These are phyloP conservation scores for Phialocephala sp. DNA, from an alignment of 2,329 filamentous ascomycete genomes.

Conservation along the genomic window DNA sequence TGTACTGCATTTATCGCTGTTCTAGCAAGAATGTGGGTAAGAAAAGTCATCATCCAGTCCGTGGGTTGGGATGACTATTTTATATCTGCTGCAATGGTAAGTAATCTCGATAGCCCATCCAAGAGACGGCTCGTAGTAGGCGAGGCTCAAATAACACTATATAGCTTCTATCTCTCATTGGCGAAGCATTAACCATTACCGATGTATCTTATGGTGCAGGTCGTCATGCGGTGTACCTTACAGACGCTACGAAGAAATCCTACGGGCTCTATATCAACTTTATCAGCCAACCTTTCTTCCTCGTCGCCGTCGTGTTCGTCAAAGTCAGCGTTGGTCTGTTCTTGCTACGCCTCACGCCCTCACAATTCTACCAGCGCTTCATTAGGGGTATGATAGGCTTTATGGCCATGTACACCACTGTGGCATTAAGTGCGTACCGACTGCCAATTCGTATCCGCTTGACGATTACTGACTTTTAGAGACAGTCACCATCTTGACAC, in stretches of 20 bases:
- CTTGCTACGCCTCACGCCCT: constrained; percentile 20
- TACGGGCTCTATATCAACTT: constrained; percentile 25
- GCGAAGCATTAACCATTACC: constrained; percentile 13
- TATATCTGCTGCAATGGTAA: constrained; percentile 50
- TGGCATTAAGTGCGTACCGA: constrained; percentile 18
- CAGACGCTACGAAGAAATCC: constrained; percentile 7
- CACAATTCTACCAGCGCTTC: constrained; percentile 15
- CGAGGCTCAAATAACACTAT: constrained; percentile 3
- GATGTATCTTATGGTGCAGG: constrained; percentile 28
- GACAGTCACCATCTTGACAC: constrained; percentile 24
- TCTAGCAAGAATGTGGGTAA: constrained; percentile 49
- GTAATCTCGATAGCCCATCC: constrained; percentile 24
- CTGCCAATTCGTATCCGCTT: neutral
- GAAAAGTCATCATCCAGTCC: constrained; percentile 50
- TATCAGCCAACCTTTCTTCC: constrained; percentile 22
- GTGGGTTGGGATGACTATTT: constrained; percentile 53
- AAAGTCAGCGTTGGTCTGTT: constrained; percentile 23
- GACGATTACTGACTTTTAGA: neutral
- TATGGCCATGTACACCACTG: constrained; percentile 21
- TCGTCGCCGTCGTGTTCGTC: constrained; percentile 18
- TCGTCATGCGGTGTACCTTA: constrained; percentile 24
- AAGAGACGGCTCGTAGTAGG: neutral
- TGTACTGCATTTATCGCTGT: constrained; percentile 45
- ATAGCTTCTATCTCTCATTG: constrained; percentile 19
- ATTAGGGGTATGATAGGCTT: constrained; percentile 24